Percentiles rank a stretch among this genome's conserved stretches.
Conservation (phyloP, 768 basidiomycete species). For the Cyclocybe aegerita region DNA sequence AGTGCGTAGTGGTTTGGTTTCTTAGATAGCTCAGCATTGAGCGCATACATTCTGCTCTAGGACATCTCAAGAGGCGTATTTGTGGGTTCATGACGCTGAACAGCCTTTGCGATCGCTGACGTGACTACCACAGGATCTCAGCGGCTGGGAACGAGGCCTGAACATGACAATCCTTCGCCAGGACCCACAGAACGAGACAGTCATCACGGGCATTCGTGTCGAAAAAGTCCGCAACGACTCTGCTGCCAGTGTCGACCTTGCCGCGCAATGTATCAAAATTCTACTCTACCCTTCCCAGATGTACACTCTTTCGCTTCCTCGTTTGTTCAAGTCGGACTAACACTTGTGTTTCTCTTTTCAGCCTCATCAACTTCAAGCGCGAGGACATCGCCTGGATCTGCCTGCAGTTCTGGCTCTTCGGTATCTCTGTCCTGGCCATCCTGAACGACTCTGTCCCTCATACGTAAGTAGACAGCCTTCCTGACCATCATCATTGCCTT, state of each 20-base stretch:
- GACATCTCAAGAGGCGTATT: no score
- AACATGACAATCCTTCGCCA: conserved; percentile 3
- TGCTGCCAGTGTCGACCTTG: conserved; percentile 22
- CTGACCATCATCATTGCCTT: not conserved
- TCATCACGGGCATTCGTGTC: conserved; percentile 28
- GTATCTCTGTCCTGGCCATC: conserved; percentile 48
- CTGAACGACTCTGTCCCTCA: conserved; percentile 54
- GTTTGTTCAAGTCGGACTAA: conserved; percentile 27
- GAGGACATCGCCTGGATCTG: conserved; percentile 49
- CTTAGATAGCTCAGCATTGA: no score
- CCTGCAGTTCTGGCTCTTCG: conserved; percentile 55
- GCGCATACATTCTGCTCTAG: no score
- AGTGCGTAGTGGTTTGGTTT: not conserved
- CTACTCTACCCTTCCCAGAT: conserved; percentile 44
- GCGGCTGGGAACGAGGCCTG: conserved; percentile 15
- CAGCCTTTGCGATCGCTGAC: not conserved
- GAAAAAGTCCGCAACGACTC: conserved; percentile 6
- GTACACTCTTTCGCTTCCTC: conserved; percentile 36
- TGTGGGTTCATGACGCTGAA: not conserved
- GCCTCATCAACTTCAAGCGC: conserved; percentile 40
- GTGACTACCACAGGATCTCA: not conserved
- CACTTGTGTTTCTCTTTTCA: conserved; percentile 14
- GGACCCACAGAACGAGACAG: conserved; percentile 6
- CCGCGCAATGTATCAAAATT: conserved; percentile 40
- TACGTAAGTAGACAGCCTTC: conserved; percentile 33